Base-by-base conservation (phyloP, 306 rosid species). In the Styphnolobium japonicum region DNA sequence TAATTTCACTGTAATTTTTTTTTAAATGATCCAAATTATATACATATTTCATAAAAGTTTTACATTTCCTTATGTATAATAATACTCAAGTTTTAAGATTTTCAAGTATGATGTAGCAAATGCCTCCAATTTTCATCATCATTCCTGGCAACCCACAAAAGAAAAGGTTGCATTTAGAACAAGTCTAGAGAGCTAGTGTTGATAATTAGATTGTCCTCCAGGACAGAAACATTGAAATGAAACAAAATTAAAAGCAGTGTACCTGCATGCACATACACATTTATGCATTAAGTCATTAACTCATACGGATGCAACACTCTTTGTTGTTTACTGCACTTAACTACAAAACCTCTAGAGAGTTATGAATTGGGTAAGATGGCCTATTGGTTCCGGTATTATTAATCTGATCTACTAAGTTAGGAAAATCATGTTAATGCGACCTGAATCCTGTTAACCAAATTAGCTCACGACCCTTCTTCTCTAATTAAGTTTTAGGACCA, bases 161-260 rank as follows among this genome's bases (percentile, higher is more conserved):
- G 3, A 31, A n/a, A 21, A 46, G 48, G 39, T 71, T 33, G 46
- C 36, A 51, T 34, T 68, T 23, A 68, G 11, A 18, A 57, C 7
- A 46, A 46, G 6, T 27, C 16, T 52, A 42, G 14, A 15, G 45
- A 10, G 45, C 16, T 21, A 16, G 29, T 18, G 57, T 43, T 45
- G 31, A 61, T 61, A 45, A 61, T 61, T 48, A 25, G 71, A 75
- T 62, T 75, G 62, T 62, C 27, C 61, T 8, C 3, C 4, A 27
- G 71, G 11, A 27, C 2, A 45, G 71, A 31, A 18, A 23, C 62
- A 31, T 46, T 77, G 56, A 53, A 80, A 15, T 71, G 39, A 39
- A 63, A 25, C 75, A 43, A 71, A 72, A 12, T 71, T 71, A 57
- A 56, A 60, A 5, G 34, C 79, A n/a, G 23, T 40, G 69, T 60